These are phyloP conservation scores for barrel medic (Medicago truncatula) DNA, from an alignment of 306 rosid genomes.

Conservation along the genomic window MtrunA17r5.0-ANR NC_053046.1:11661501-11662000, in stretches of 20 bases:
- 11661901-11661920: neutral
- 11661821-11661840: neutral
- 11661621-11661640: neutral
- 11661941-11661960: neutral
- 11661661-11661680: neutral
- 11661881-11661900: neutral
- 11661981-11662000: neutral
- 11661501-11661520: constrained; percentile 19
- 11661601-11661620: neutral
- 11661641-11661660: neutral
- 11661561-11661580: neutral
- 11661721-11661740: neutral
- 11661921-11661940: neutral
- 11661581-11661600: neutral
- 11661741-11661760: neutral
- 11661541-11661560: neutral
- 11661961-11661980: constrained; percentile 15
- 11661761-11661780: neutral
- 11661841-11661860: neutral
- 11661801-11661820: neutral
- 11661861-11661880: neutral
- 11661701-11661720: neutral
- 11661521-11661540: constrained; percentile 10
- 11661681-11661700: neutral
- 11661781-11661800: neutral